A percentile compares a stretch with the other conserved stretches of the same genome.
These are phyloP conservation scores for Lanmaoa rubissima DNA, from an alignment of 768 basidiomycete species.

Conservation along the genomic window DNA sequence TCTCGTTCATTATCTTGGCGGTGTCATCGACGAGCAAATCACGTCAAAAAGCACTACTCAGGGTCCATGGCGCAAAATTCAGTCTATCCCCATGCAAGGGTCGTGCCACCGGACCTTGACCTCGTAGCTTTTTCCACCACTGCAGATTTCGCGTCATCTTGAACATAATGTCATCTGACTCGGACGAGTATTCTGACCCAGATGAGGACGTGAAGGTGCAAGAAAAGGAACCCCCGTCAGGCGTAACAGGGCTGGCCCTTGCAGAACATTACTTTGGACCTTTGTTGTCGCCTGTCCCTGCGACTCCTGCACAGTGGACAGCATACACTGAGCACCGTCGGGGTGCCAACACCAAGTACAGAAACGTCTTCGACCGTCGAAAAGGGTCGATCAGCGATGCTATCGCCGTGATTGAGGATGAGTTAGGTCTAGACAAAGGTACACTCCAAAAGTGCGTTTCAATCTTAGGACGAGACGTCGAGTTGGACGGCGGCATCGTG, in stretches of 20 bases:
- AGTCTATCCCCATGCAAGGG: too few relatives aligned
- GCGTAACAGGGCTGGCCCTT: constrained; percentile 1
- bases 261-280: constrained; percentile 7
- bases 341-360: neutral
- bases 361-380: neutral
- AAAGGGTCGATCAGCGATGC: neutral
- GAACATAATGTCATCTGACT: neutral
- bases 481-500: neutral
- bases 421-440: neutral
- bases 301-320: constrained; percentile 3
- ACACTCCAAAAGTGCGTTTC: constrained; percentile 12
- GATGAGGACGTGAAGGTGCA: neutral
- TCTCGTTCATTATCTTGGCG: too few relatives aligned
- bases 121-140: too few relatives aligned
- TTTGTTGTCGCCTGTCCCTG: constrained; percentile 5
- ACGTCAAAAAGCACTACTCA: too few relatives aligned
- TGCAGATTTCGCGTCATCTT: too few relatives aligned
- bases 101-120: too few relatives aligned
- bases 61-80: too few relatives aligned
- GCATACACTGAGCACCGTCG: constrained; percentile 5
- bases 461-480: neutral
- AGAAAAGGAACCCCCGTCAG: neutral
- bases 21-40: too few relatives aligned
- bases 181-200: neutral
- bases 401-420: constrained; percentile 3